phyloP scores from a whole-genome alignment of 768 basidiomycete genomes.

The Mycena capillaripes region DNA sequence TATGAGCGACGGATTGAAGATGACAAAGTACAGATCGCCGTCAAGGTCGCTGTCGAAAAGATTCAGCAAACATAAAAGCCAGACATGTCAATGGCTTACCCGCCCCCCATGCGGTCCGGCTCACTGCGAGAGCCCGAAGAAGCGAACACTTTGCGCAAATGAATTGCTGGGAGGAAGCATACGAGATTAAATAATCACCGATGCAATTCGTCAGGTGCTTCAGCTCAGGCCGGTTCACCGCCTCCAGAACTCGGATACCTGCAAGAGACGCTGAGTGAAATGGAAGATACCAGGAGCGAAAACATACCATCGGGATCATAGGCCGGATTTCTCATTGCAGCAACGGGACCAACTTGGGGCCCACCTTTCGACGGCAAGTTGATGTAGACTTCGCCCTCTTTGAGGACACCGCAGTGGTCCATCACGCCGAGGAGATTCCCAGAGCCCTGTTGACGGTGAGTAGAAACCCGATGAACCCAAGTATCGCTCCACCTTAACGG shows the following conservation, averaged over 20 bases:
- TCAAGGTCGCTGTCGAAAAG: constrained; percentile 37
- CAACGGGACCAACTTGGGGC: constrained; percentile 33
- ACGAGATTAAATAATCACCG: constrained; percentile 17
- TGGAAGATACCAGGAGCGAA: neutral
- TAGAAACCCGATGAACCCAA: neutral
- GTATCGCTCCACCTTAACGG: constrained; percentile 26
- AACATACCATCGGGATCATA: constrained; percentile 36
- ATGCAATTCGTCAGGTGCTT: constrained; percentile 37
- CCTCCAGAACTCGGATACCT: constrained; percentile 39
- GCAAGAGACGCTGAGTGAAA: too few species aligned
- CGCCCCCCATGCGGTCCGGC: constrained; percentile 42
- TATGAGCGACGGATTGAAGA: constrained; percentile 35
- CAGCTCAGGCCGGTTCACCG: constrained; percentile 34
- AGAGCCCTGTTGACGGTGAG: constrained; percentile 29
- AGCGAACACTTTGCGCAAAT: constrained; percentile 40
- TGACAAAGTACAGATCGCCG: constrained; percentile 40
- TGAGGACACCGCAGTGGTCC: constrained; percentile 37
- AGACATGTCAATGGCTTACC: constrained; percentile 21
- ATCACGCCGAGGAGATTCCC: constrained; percentile 37
- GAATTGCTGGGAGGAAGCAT: neutral
- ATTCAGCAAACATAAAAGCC: neutral
- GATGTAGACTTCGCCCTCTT: constrained; percentile 42
- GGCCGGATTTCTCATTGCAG: constrained; percentile 37
- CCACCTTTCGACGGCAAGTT: constrained; percentile 36
- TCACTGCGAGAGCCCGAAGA: constrained; percentile 33